A percentile compares a stretch with the other conserved stretches of the same genome.
phyloP scores from a whole-genome alignment of 805 yeast species.

The Ogataea zsoltii region DNA sequence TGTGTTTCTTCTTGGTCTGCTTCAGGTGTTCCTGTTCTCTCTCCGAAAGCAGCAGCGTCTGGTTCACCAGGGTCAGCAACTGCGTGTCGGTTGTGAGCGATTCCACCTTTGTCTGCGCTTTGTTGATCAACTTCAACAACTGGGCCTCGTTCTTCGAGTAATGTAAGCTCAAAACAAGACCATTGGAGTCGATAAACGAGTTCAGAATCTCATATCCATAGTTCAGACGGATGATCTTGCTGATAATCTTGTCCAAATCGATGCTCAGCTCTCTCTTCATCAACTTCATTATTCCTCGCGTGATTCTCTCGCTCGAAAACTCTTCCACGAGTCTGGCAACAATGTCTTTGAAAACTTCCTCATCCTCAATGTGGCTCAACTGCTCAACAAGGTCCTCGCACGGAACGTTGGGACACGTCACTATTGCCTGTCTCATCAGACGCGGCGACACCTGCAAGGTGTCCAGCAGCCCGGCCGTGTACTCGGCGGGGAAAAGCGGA shows the following conservation, averaged over 20 bases:
- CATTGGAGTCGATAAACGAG: slow-evolving; percentile 70
- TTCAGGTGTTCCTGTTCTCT: slow-evolving; percentile 13
- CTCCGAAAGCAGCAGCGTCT: slow-evolving; percentile 37
- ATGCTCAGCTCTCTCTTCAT: slow-evolving; percentile 31
- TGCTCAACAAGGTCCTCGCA: slow-evolving; percentile 64
- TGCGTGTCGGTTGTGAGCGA: slow-evolving; percentile 41
- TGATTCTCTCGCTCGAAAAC: slow-evolving; percentile 59
- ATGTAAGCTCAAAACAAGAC: slow-evolving; percentile 62
- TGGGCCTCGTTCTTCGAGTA: slow-evolving; percentile 49
- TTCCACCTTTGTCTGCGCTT: slow-evolving; percentile 42
- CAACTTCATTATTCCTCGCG: slow-evolving; percentile 44
- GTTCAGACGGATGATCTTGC: slow-evolving; percentile 44
- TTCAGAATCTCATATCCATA: slow-evolving; percentile 64
- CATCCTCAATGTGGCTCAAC: slow-evolving; percentile 54
- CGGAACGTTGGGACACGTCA: slow-evolving; percentile 71
- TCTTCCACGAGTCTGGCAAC: slow-evolving; percentile 68
- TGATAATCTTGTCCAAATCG: slow-evolving; percentile 45
- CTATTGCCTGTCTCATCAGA: slow-evolving; percentile 77
- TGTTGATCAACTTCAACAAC: slow-evolving; percentile 43
- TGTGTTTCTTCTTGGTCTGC: slow-evolving; percentile 16
- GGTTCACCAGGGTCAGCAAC: slow-evolving; percentile 48
- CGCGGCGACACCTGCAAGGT: slow-evolving; percentile 54
- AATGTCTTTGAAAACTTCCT: slow-evolving; percentile 66
- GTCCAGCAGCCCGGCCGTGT: slow-evolving; percentile 54
- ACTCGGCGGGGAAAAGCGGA: slow-evolving; percentile 74